These are phyloP conservation scores for Thalassiosira oceanica DNA, from an alignment of 352 stramenopile genomes.

Conservation along the genomic window DNA sequence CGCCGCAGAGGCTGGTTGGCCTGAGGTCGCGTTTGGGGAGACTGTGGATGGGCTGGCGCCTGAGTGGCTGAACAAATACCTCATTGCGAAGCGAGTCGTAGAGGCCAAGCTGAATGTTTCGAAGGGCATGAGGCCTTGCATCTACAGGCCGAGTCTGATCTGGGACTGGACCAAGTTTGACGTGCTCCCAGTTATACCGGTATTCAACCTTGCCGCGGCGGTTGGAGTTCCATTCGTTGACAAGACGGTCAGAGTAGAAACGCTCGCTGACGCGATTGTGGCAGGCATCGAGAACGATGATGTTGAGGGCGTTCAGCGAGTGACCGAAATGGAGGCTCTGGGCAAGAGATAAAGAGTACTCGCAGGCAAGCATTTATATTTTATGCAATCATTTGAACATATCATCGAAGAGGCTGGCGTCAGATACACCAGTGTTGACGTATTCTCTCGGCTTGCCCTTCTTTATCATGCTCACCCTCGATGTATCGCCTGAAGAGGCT, in stretches of 20 bases:
- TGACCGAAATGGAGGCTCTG: conserved; percentile 59
- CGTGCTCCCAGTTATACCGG: conserved; percentile 57
- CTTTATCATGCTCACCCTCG: too few species aligned
- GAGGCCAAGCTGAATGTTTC: conserved; percentile 54
- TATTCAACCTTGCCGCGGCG: conserved; percentile 67
- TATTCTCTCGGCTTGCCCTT: too few species aligned
- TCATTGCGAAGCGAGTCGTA: conserved; percentile 69
- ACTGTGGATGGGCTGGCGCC: conserved; percentile 71
- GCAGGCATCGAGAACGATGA: conserved; percentile 41
- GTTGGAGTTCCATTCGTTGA: conserved; percentile 81
- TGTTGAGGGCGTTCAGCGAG: conserved; percentile 58
- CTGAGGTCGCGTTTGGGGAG: conserved; percentile 60
- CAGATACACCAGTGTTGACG: too few species aligned
- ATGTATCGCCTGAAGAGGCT: too few species aligned
- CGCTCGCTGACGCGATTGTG: conserved; percentile 75
- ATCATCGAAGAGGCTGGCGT: too few species aligned
- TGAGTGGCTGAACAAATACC: conserved; percentile 73
- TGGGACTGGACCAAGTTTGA: conserved; percentile 75
- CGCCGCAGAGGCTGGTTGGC: conserved; percentile 76
- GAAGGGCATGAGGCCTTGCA: conserved; percentile 52
- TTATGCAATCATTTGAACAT: too few species aligned
- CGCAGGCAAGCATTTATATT: too few species aligned
- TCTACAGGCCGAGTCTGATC: conserved; percentile 74
- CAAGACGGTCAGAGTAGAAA: conserved; percentile 69
- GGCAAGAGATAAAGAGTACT: too few species aligned